phyloP scores from a whole-genome alignment of 306 rosid genomes.

The Acacia crassicarpa region DNA sequence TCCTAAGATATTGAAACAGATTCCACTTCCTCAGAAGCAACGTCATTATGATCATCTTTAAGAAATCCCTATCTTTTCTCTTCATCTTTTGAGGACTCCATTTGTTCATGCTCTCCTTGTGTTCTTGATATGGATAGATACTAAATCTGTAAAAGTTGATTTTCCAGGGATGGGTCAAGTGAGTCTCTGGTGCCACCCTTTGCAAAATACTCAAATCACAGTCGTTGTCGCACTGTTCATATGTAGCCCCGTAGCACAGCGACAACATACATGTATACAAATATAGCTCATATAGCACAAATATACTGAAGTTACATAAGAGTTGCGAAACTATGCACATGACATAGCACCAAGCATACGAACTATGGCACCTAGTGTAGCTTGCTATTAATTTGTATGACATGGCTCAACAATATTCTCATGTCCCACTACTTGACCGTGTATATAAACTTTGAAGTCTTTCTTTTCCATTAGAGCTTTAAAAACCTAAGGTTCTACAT shows the following conservation, averaged over 20 bases:
- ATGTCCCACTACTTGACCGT: not conserved
- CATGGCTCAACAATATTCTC: not conserved
- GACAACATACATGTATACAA: not conserved
- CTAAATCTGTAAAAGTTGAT: not conserved
- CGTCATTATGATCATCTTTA: not conserved
- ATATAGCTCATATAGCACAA: not conserved
- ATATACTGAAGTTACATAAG: not conserved
- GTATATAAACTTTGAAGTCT: not conserved
- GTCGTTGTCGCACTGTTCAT: not conserved
- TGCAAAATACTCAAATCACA: not conserved
- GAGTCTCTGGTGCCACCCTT: not conserved
- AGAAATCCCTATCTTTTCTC: not conserved
- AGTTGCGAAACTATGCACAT: not conserved
- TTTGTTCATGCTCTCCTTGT: not conserved
- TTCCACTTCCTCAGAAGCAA: not conserved
- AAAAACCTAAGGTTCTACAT: not conserved
- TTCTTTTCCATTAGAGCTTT: not conserved
- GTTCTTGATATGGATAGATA: not conserved
- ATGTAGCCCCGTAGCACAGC: not conserved
- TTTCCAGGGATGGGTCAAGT: not conserved
- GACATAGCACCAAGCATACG: not conserved
- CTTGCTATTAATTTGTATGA: not conserved
- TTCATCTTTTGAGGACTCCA: not conserved
- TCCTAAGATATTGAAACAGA: not conserved
- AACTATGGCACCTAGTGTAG: not conserved